phyloP scores from a whole-genome alignment of 2,329 filamentous ascomycete species.

The Paraphoma sp. region DNA sequence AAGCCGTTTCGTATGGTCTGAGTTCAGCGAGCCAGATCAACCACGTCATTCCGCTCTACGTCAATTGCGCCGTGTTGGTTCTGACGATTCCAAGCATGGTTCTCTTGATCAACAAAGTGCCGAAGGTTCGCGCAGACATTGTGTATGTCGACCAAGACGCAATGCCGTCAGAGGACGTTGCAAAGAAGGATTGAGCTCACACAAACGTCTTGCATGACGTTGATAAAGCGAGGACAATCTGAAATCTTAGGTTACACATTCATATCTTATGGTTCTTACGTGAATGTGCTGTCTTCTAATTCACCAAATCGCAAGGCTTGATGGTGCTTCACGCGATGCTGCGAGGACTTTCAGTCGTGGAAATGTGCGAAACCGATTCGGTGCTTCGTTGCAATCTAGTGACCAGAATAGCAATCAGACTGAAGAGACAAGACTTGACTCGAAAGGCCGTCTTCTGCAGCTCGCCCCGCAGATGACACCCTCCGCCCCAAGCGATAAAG shows the following conservation, averaged over 20 bases:
- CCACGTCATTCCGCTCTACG: slow-evolving; percentile 9
- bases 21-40: slow-evolving; percentile 11
- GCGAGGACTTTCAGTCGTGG: no score
- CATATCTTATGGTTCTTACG: neutral
- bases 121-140: neutral
- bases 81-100: slow-evolving; percentile 10
- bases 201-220: neutral
- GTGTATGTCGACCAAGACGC: neutral
- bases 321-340: no score
- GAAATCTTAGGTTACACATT: neutral
- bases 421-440: no score
- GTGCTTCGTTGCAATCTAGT: no score
- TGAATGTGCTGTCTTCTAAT: neutral
- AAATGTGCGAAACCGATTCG: no score
- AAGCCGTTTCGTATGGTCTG: slow-evolving; percentile 14
- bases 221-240: neutral
- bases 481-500: no score
- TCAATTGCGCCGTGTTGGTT: slow-evolving; percentile 9
- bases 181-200: neutral
- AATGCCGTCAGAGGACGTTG: neutral
- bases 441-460: no score
- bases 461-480: no score
- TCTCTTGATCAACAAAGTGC: slow-evolving; percentile 11
- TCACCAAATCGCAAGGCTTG: no score
- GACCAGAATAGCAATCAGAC: no score